phyloP scores from a whole-genome alignment of 2,329 filamentous ascomycete species.

The Talaromyces sp. region DNA sequence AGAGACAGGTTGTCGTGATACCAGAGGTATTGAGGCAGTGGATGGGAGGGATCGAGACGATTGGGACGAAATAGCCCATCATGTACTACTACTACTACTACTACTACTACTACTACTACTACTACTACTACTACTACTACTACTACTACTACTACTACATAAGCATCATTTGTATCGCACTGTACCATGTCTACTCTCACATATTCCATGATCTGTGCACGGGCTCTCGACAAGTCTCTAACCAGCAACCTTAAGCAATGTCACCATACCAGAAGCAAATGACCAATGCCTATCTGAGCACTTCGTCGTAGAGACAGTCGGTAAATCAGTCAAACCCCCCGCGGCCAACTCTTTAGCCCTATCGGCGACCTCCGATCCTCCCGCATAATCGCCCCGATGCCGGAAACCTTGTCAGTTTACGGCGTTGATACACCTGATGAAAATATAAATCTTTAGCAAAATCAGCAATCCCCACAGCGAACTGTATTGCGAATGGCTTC shows the following conservation, averaged over 20 bases:
- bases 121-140: too few relatives aligned
- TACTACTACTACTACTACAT: too few relatives aligned
- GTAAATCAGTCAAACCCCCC: too few relatives aligned
- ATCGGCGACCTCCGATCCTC: constrained; percentile 18
- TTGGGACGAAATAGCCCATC: constrained; percentile 41
- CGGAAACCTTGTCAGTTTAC: neutral
- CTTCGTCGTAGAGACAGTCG: neutral
- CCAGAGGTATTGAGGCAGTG: constrained; percentile 76
- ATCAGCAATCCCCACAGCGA: neutral
- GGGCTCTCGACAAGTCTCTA: neutral
- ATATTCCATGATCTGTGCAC: neutral
- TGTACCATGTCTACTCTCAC: neutral
- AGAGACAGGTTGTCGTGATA: constrained; percentile 62
- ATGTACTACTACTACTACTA: neutral
- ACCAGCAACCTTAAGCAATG: neutral
- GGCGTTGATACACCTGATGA: constrained; percentile 9
- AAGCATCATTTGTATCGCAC: neutral
- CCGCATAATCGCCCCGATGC: constrained; percentile 6
- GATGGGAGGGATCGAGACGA: constrained; percentile 73
- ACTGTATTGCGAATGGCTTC: neutral
- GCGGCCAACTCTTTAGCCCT: neutral
- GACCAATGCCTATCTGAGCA: neutral
- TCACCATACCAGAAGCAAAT: neutral
- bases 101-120: too few relatives aligned
- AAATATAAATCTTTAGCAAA: constrained; percentile 6